A percentile compares a stretch with the other conserved stretches of the same genome.
phyloP scores from a whole-genome alignment of 495 filamentous ascomycete genomes.

The Jackrogersella minutella region DNA sequence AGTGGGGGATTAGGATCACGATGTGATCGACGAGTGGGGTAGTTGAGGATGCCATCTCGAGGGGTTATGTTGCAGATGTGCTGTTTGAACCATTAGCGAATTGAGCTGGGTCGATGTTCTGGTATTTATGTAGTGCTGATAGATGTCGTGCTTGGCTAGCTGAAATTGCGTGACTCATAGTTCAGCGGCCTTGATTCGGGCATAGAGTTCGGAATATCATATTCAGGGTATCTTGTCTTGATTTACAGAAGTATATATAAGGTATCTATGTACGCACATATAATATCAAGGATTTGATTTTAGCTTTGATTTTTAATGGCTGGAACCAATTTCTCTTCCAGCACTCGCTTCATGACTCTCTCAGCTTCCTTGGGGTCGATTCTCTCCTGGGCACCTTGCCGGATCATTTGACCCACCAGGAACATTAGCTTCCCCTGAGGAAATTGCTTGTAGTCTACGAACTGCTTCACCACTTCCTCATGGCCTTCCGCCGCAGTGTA shows the following conservation, averaged over 20 bases:
- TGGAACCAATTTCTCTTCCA: slow-evolving; percentile 49
- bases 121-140: not conserved
- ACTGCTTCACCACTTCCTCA: slow-evolving; percentile 72
- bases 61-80: not conserved
- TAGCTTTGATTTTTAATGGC: slow-evolving; percentile 17
- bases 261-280: slow-evolving; percentile 6
- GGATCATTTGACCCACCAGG: slow-evolving; percentile 93
- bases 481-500: slow-evolving; percentile 56
- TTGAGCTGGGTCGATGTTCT: too few species aligned
- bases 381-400: slow-evolving; percentile 73
- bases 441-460: slow-evolving; percentile 68
- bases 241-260: too few species aligned
- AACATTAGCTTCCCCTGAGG: slow-evolving; percentile 79
- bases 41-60: slow-evolving; percentile 21
- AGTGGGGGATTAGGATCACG: slow-evolving; percentile 61
- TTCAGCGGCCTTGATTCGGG: slow-evolving; percentile 1
- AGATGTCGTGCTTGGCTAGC: slow-evolving; percentile 31
- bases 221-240: slow-evolving; percentile 20
- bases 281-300: not conserved
- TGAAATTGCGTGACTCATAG: slow-evolving; percentile 37
- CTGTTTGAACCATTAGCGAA: too few species aligned
- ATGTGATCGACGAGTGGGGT: slow-evolving; percentile 61
- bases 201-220: not conserved
- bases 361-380: slow-evolving; percentile 80
- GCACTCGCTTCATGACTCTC: slow-evolving; percentile 64